Conservation (phyloP, 2,329 filamentous ascomycete genomes). For the Xylariaceae sp. region DNA sequence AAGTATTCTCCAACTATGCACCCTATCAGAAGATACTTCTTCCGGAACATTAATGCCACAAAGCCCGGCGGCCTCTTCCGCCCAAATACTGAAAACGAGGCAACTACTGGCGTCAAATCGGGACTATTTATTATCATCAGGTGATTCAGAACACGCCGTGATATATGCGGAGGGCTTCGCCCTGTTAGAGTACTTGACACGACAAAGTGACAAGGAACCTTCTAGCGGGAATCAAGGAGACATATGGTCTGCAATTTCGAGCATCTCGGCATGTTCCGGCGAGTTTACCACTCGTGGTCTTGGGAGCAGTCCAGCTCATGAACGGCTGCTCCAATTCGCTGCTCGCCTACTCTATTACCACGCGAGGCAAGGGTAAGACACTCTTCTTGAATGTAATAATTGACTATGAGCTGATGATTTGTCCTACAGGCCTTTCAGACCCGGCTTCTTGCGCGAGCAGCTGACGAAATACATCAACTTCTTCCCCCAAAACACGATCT, state of each 20-base stretch:
- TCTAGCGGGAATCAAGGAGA: constrained; percentile 55
- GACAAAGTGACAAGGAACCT: constrained; percentile 45
- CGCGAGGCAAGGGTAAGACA: constrained; percentile 56
- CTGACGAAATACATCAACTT: constrained; percentile 61
- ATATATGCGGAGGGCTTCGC: constrained; percentile 64
- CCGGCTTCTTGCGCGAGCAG: constrained; percentile 63
- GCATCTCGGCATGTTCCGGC: constrained; percentile 45
- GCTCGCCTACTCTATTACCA: constrained; percentile 69
- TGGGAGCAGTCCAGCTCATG: constrained; percentile 47
- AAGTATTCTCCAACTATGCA: constrained; percentile 46
- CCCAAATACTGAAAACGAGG: constrained; percentile 54
- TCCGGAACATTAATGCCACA: constrained; percentile 19
- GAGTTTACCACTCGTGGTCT: constrained; percentile 45
- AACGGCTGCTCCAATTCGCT: constrained; percentile 70
- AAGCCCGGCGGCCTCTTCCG: constrained; percentile 34
- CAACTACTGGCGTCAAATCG: constrained; percentile 57
- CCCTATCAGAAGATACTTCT: constrained; percentile 38
- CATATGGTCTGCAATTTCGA: constrained; percentile 52
- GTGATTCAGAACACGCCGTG: constrained; percentile 51
- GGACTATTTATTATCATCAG: constrained; percentile 58
- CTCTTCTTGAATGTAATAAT: background rate
- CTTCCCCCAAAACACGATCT: constrained; percentile 77
- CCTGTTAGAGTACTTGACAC: constrained; percentile 68
- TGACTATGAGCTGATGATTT: constrained; percentile 14
- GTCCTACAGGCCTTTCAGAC: constrained; percentile 62